These are phyloP conservation scores for Takakia lepidozioides DNA, from an alignment of 225 moss, liverwort and hornwort genomes.

Conservation along the genomic window DNA sequence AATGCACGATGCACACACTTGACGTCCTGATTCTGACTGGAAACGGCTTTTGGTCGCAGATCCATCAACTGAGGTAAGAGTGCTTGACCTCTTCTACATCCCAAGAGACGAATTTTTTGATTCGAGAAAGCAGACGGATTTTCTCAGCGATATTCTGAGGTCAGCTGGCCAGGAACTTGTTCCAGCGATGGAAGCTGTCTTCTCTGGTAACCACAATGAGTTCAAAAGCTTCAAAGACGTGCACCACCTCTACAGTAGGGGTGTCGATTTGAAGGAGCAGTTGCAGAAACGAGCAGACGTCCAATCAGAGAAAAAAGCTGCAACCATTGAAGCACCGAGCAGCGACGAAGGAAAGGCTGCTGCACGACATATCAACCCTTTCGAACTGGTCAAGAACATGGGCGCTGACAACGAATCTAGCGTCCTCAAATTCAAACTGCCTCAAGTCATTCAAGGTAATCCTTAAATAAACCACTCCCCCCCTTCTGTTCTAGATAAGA, in stretches of 20 bases:
- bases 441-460: background rate
- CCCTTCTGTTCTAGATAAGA: too few relatives aligned
- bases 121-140: conserved; percentile 24
- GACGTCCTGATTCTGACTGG: too few relatives aligned
- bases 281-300: background rate
- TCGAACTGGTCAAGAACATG: background rate
- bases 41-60: too few relatives aligned
- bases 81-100: conserved; percentile 16
- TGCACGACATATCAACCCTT: too few relatives aligned
- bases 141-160: conserved; percentile 13
- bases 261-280: background rate
- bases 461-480: too few relatives aligned
- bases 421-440: background rate
- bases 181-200: background rate
- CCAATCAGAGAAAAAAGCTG: background rate
- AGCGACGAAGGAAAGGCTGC: too few relatives aligned
- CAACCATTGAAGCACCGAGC: background rate
- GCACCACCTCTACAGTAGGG: background rate
- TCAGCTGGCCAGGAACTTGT: conserved; percentile 10
- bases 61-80: conserved; percentile 23
- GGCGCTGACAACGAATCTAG: background rate
- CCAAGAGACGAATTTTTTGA: conserved; percentile 34
- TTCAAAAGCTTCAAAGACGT: background rate
- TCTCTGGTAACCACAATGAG: background rate
- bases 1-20: too few relatives aligned